Percentiles rank a stretch among this genome's conserved stretches.
Conservation (phyloP, 768 basidiomycete species). For the Hygrocybe coccinea region DNA sequence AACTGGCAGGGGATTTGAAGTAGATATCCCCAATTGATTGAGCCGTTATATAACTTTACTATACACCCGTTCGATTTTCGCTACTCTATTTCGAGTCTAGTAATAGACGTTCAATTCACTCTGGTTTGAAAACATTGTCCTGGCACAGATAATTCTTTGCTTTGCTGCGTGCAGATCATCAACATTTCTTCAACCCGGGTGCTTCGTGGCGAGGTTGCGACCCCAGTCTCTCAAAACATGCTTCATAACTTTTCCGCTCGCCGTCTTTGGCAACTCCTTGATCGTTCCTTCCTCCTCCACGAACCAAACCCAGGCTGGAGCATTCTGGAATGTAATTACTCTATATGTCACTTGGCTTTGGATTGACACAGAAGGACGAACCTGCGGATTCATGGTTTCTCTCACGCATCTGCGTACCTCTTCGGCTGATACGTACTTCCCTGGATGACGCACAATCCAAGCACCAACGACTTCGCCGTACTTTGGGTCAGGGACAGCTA, state of each 20-base stretch:
- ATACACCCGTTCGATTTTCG: no score
- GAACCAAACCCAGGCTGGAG: conserved; percentile 82
- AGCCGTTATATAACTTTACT: no score
- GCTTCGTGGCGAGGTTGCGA: conserved; percentile 44
- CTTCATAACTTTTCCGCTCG: conserved; percentile 85
- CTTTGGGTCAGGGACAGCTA: conserved; percentile 61
- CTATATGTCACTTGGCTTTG: background rate
- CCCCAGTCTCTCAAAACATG: conserved; percentile 71
- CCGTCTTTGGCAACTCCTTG: conserved; percentile 72
- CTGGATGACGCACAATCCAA: conserved; percentile 59
- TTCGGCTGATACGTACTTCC: conserved; percentile 40
- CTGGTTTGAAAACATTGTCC: no score
- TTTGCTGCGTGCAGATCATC: no score
- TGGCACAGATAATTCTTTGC: no score
- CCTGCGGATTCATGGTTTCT: conserved; percentile 74
- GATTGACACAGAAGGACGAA: conserved; percentile 25
- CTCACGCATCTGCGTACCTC: conserved; percentile 52
- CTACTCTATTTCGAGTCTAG: no score
- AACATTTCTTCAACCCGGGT: conserved; percentile 31
- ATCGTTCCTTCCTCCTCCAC: conserved; percentile 58
- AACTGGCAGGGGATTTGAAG: background rate
- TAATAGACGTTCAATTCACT: no score
- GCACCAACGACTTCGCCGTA: conserved; percentile 80
- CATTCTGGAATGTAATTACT: conserved; percentile 46
- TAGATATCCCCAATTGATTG: background rate